Percentiles rank a stretch among this genome's conserved stretches.
These are phyloP conservation scores for Aurantiochytrium sp. DNA, from an alignment of 108 stramenopile genomes.

Conservation along the genomic window DNA sequence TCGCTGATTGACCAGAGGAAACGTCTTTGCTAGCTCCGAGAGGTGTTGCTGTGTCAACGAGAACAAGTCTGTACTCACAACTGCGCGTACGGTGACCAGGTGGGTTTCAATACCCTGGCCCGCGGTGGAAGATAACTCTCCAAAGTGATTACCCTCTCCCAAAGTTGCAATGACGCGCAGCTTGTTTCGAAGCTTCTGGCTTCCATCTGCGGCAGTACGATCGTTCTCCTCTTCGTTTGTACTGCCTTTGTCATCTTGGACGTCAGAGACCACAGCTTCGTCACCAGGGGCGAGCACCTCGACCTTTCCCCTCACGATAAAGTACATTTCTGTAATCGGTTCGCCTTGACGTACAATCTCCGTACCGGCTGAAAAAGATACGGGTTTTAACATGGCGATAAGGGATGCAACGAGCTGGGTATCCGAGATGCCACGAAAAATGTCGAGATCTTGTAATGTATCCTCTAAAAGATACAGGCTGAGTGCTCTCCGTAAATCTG, in stretches of 20 bases:
- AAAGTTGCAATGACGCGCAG: not conserved
- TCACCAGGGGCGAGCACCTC: not conserved
- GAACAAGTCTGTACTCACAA: not conserved
- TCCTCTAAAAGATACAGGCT: not conserved
- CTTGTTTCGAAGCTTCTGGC: not conserved
- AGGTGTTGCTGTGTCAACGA: not conserved
- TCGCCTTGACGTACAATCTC: not conserved
- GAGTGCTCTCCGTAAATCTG: not conserved
- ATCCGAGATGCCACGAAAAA: not conserved
- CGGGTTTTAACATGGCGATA: not conserved
- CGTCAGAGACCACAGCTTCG: no score
- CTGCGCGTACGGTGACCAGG: not conserved
- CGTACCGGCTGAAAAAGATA: not conserved
- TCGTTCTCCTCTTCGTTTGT: not conserved
- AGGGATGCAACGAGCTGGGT: not conserved
- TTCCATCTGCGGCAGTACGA: not conserved
- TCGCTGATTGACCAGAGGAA: not conserved
- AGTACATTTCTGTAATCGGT: not conserved
- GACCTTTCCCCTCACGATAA: not conserved
- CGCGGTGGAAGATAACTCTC: not conserved
- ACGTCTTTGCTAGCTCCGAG: not conserved
- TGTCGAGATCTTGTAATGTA: not conserved
- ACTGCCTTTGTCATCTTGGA: no score
- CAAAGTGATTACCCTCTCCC: not conserved
- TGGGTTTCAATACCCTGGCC: not conserved